A percentile compares a stretch with the other conserved stretches of the same genome.
Evolutionary conservation across 805 yeast species (phyloP).

Genomic region (Barnettozyma botsteinii): DNA sequence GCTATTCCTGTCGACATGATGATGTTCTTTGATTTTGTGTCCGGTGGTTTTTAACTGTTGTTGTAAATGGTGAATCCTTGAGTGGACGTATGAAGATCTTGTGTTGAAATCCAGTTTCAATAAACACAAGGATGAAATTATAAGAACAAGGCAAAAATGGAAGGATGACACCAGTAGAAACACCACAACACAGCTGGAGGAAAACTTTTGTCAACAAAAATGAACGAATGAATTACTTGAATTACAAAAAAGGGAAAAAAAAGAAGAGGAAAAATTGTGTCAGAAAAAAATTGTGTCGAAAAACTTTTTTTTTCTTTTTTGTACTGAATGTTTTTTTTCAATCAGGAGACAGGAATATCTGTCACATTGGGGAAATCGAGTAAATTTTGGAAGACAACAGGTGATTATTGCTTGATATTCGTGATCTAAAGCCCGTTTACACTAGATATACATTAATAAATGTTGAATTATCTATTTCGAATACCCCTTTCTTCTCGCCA

Average conservation of each 20-base stretch:
- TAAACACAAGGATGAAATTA: background rate
- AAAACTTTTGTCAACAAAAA: too few species aligned
- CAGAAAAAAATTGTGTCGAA: conserved; percentile 12
- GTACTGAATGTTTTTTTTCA: conserved; percentile 4
- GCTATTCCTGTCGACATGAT: background rate
- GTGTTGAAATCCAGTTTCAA: conserved; percentile 1
- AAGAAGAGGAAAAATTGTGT: conserved; percentile 11
- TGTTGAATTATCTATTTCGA: too few species aligned
- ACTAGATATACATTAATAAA: too few species aligned
- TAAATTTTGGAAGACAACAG: too few species aligned
- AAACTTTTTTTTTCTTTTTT: conserved; percentile 4
- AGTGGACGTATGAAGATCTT: background rate
- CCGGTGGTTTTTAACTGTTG: background rate
- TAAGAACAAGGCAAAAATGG: too few species aligned
- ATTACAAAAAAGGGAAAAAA: background rate
- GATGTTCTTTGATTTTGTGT: background rate
- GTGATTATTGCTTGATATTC: too few species aligned
- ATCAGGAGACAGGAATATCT: too few species aligned
- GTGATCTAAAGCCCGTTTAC: too few species aligned
- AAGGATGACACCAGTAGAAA: too few species aligned
- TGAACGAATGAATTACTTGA: background rate
- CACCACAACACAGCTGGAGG: too few species aligned
- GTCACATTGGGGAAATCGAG: background rate
- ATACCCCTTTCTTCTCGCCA: background rate
- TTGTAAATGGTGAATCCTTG: too few species aligned